A percentile compares a stretch with the other conserved stretches of the same genome.
These are phyloP conservation scores for Fomitopsis schrenkii DNA, from an alignment of 1,284 basidiomycete species.

Conservation along the genomic window DNA sequence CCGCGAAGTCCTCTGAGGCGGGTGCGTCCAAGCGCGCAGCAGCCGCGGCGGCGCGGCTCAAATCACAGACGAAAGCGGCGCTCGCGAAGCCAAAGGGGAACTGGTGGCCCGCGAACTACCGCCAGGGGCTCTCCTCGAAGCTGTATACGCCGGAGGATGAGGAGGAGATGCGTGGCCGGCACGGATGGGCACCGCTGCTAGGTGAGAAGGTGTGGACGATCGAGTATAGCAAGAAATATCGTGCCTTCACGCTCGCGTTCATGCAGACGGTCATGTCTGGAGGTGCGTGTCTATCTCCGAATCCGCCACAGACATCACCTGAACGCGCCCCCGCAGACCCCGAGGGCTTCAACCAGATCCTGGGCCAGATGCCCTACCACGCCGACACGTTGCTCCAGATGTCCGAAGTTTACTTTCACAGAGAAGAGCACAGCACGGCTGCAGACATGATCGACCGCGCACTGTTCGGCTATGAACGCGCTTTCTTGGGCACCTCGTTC, in stretches of 20 bases:
- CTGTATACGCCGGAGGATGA: slow-evolving; percentile 55
- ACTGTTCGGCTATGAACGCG: slow-evolving; percentile 85
- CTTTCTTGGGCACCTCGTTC: slow-evolving; percentile 74
- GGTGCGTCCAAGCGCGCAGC: slow-evolving; percentile 17
- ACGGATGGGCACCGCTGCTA: slow-evolving; percentile 36
- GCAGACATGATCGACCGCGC: slow-evolving; percentile 85
- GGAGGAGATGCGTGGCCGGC: slow-evolving; percentile 35
- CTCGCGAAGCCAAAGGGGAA: slow-evolving; percentile 57
- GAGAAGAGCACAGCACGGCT: slow-evolving; percentile 82
- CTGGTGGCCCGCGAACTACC: slow-evolving; percentile 60
- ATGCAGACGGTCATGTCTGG: slow-evolving; percentile 77
- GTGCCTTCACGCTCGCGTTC: slow-evolving; percentile 76
- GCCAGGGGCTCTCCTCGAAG: slow-evolving; percentile 69
- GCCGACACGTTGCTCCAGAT: slow-evolving; percentile 89
- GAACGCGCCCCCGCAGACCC: slow-evolving; percentile 45
- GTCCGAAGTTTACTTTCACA: slow-evolving; percentile 78
- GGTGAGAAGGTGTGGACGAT: slow-evolving; percentile 84
- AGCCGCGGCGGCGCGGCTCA: not conserved
- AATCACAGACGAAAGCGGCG: slow-evolving; percentile 31
- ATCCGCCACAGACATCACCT: not conserved
- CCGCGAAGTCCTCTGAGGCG: slow-evolving; percentile 45
- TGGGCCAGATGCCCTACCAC: slow-evolving; percentile 73
- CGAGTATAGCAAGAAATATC: slow-evolving; percentile 81
- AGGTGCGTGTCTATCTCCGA: slow-evolving; percentile 44
- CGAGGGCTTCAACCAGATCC: slow-evolving; percentile 56